Evolutionary conservation across 2,329 filamentous ascomycete species (phyloP).

Genomic region (Mollisiaceae sp.): DNA sequence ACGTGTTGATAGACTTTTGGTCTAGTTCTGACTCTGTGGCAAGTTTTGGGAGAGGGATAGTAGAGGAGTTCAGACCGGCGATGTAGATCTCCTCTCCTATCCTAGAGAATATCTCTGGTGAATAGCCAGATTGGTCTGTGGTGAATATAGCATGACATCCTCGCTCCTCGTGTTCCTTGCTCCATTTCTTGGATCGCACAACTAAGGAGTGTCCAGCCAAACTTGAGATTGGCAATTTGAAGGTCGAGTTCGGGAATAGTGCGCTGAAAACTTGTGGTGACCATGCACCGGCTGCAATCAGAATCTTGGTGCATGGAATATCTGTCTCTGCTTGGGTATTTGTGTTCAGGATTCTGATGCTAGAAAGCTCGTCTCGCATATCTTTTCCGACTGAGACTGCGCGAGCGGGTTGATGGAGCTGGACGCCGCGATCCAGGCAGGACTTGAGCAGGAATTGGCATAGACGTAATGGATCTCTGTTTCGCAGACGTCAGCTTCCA

Average conservation of each 20-base stretch:
- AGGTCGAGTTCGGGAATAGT: slow-evolving; percentile 63
- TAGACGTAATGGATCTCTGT: slow-evolving; percentile 68
- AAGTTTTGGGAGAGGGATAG: slow-evolving; percentile 62
- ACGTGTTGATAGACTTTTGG: slow-evolving; percentile 51
- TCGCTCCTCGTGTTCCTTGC: slow-evolving; percentile 48
- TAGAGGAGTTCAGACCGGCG: slow-evolving; percentile 70
- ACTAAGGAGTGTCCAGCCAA: slow-evolving; percentile 77
- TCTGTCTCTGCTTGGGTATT: slow-evolving; percentile 51
- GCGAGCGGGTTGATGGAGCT: slow-evolving; percentile 67
- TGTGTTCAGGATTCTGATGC: slow-evolving; percentile 55
- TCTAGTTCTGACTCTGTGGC: slow-evolving; percentile 57
- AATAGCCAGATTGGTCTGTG: slow-evolving; percentile 62
- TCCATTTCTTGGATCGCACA: slow-evolving; percentile 63
- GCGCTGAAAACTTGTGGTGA: slow-evolving; percentile 66
- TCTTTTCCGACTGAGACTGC: slow-evolving; percentile 59
- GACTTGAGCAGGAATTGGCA: slow-evolving; percentile 68
- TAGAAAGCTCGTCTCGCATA: slow-evolving; percentile 53
- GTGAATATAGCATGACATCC: slow-evolving; percentile 73
- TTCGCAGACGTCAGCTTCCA: slow-evolving; percentile 3
- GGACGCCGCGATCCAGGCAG: slow-evolving; percentile 64
- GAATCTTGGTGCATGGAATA: slow-evolving; percentile 66
- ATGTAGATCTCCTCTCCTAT: slow-evolving; percentile 73
- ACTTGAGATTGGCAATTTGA: slow-evolving; percentile 61
- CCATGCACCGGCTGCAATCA: slow-evolving; percentile 76
- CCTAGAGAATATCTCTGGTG: slow-evolving; percentile 74